Evolutionary conservation across 2,329 filamentous ascomycete genomes (phyloP), one percentile per base, ranked within the genome.

Genomic region (Akanthomyces muscarius): DNA sequence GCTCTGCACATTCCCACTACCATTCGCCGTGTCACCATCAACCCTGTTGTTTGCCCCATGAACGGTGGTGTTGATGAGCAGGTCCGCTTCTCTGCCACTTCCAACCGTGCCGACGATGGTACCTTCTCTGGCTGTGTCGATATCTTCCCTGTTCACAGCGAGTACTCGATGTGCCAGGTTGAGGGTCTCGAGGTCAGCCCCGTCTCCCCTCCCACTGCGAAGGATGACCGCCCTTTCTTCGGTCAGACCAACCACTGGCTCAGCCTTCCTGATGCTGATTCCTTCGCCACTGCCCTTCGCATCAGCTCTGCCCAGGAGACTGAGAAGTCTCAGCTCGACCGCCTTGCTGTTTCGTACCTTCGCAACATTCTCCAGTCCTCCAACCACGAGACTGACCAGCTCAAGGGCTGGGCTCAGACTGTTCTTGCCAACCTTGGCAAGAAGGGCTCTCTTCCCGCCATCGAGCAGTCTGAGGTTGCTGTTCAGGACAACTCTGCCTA

Each of bases 1-100:
- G 64, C 70, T 1, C 65, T 73, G 3, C 70, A 74, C 53, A 64
- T 77, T 2, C 74, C 74, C 3, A 69, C 68, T 0, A 64, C 50
- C 14, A 72, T 76, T 14, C 60, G 66, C 16, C 61, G 63, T 25
- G 64, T 71, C 11, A 54, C 47, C 44, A 59, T 64, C 51, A 61
- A 61, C 45, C 63, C 63, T 13, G 55, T 57, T 14, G 54, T 63
- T 5, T 63, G 62, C 42, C 62, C 62, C n/a, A 52, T 60, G 44
- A 63, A 63, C 23, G 56, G 62, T 36, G 62, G 62, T 25, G 50
- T 63, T 8, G 50, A 63, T 14, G 50, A 59, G 44, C 16, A 60
- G 56, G 55, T 63, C 10, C 55, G 56, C 55, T 63, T 63, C 56
- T 60, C 41, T 8, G 55, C 62, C 18, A 60, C 55, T 21, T 63